Evolutionary conservation across 192 early-diverging fungal species (phyloP), one percentile per base, ranked within the genome.

Genomic region (Cladochytrium replicatum): DNA sequence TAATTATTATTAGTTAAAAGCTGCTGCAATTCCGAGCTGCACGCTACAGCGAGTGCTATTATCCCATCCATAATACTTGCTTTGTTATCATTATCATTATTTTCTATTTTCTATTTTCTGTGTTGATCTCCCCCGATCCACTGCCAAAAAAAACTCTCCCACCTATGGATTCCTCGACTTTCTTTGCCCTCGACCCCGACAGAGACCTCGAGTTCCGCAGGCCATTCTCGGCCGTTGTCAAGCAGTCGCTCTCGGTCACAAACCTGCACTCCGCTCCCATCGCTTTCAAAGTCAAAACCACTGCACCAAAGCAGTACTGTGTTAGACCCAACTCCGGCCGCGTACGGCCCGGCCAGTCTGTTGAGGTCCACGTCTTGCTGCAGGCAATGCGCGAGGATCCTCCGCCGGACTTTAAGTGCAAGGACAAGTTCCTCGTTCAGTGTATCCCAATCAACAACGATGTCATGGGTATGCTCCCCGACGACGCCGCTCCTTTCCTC

Each of bases 271-370:
- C 66, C 47, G 40, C 74, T 31, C 73, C 87, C 1, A 69, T 93
- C 26, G 86, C 88, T n/a, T 99, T 93, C 77, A 96, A 99, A 61
- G 87, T 99, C 59, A 99, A 99, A 54, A 99, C 95, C 13, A 99
- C 95, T 40, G 95, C 95, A 1, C 95, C 95, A 30, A 93, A 89
- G 68, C 83, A 88, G 52, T 99, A 93, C 65, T 94, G 89, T 59
- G 95, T 99, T 29, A 77, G 89, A 17, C 92, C 94, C 34, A 98
- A 94, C 63, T 77, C 84, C 24, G 92, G 90, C 11, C 66, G 76
- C 29, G 77, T 98, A 45, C 74, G 74, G 22, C 74, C 92, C 3
- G 68, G 81, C 17, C 48, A 67, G 6, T 61, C 70, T 7, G 57
- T 83, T 34, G 78, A 87, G 40, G 78, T 98, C 6, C 82, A 89